These are phyloP conservation scores for Pecoramyces ruminantium DNA, from an alignment of 192 early-diverging fungal species.

Conservation along the genomic window DNA sequence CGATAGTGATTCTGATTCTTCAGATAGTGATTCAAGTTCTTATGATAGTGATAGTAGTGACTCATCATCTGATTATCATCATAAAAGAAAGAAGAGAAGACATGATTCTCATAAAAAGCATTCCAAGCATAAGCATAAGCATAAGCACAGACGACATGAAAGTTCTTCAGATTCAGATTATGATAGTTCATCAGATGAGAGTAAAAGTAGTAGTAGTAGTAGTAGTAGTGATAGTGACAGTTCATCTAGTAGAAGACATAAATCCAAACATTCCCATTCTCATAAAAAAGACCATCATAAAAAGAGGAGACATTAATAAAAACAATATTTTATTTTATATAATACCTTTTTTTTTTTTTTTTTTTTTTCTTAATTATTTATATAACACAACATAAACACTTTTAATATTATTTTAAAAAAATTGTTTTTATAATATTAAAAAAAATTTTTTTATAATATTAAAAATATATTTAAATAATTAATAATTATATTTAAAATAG, in stretches of 20 bases:
- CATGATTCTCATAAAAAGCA: neutral
- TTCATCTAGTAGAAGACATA: neutral
- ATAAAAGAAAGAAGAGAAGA: neutral
- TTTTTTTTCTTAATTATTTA: too few species aligned
- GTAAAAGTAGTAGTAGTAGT: neutral
- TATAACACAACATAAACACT: too few species aligned
- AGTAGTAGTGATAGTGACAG: too few species aligned
- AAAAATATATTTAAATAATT: too few species aligned
- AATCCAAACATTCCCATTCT: neutral
- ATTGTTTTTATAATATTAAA: too few species aligned
- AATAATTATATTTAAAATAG: too few species aligned
- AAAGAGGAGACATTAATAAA: neutral
- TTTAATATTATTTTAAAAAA: too few species aligned
- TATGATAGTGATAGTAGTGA: neutral
- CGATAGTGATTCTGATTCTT: neutral
- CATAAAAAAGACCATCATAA: neutral
- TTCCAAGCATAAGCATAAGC: neutral
- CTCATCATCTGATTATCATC: neutral
- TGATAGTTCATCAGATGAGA: neutral
- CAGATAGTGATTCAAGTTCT: neutral
- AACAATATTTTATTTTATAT: too few species aligned
- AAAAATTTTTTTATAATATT: too few species aligned
- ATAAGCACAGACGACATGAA: neutral
- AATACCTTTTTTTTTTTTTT: too few species aligned
- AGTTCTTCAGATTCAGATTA: neutral